Base-by-base conservation (phyloP, 768 basidiomycete genomes). In the Sistotremastrum niveocremeum region DNA sequence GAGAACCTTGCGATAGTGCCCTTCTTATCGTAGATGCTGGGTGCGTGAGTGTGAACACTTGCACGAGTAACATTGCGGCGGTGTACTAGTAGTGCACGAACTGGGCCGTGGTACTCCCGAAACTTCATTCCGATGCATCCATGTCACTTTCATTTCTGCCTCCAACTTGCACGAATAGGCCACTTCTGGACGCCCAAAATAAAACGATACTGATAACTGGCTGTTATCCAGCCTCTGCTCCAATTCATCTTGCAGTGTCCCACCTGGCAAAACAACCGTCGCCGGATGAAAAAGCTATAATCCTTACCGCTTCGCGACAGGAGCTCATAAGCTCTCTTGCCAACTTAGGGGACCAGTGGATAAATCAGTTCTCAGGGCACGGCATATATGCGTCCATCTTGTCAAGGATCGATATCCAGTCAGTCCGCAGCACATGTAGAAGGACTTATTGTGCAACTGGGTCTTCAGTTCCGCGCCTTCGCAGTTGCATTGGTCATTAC, bases 201-300 rank as follows among this genome's bases (percentile, higher is more conserved):
- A 62, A 58, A 11, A 69, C 74, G 4, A 57, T 86, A n/a, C 64
- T 87, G 8, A 61, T 87, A 33, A 67, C 72, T 29, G 85, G 85
- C 1, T 48, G 64, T 0, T 81, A 77, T 56, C 77, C 75, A 43
- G 60, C 79, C 12, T 79, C 85, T 3, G 79, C 82, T 4, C 82
- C 82, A 3, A 63, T 88, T 41, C 77, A 83, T 51, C 65, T 86
- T 34, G 69, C 73, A 36, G 59, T 83, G 31, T 81, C 82, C 0
- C 63, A 67, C 49, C 49, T 66, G 4, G 50, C 60, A 7, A 57
- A 62, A 46, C 55, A 55, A 6, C 58, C 67, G 20, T 55, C 62
- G 7, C 53, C 20, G 20, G 20, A 51, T 33, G 56, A 60, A 11
- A 58, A 61, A 39, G 61, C 67, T 0, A 46, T 85, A 12, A 56